Evolutionary conservation across 2,329 filamentous ascomycete species (phyloP).

Genomic region (Aureobasidium sp.): DNA sequence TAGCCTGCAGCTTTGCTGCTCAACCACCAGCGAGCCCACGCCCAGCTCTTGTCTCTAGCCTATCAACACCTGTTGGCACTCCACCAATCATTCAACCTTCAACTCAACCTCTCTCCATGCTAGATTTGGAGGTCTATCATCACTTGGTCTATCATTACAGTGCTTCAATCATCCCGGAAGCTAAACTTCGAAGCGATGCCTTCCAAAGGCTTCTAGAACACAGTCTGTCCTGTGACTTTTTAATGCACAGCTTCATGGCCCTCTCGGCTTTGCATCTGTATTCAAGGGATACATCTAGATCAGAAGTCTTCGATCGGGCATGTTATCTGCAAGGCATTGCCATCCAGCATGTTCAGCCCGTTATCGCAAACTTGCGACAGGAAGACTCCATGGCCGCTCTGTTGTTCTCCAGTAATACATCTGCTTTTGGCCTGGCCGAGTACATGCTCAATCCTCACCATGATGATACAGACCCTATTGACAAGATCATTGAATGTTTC

Average conservation of each 20-base stretch:
- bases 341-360: constrained; percentile 21
- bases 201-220: constrained; percentile 1
- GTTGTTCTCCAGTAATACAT: constrained; percentile 24
- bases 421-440: constrained; percentile 22
- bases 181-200: background rate
- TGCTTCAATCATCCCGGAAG: background rate
- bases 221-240: constrained; percentile 11
- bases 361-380: constrained; percentile 15
- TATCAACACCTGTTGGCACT: background rate
- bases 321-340: constrained; percentile 22
- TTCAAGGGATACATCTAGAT: background rate
- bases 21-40: background rate
- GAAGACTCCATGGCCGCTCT: constrained; percentile 22
- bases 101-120: constrained; percentile 7
- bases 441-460: constrained; percentile 17
- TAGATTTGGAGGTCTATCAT: constrained; percentile 18
- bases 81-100: background rate
- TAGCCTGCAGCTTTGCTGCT: constrained; percentile 17
- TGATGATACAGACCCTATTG: constrained; percentile 12
- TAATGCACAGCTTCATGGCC: constrained; percentile 27
- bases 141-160: constrained; percentile 14
- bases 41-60: background rate
- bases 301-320: constrained; percentile 22
- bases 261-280: constrained; percentile 28
- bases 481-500: constrained; percentile 20